These are phyloP conservation scores for Coffea canephora DNA, from an alignment of 257 asterid species.

Conservation along the genomic window DNA sequence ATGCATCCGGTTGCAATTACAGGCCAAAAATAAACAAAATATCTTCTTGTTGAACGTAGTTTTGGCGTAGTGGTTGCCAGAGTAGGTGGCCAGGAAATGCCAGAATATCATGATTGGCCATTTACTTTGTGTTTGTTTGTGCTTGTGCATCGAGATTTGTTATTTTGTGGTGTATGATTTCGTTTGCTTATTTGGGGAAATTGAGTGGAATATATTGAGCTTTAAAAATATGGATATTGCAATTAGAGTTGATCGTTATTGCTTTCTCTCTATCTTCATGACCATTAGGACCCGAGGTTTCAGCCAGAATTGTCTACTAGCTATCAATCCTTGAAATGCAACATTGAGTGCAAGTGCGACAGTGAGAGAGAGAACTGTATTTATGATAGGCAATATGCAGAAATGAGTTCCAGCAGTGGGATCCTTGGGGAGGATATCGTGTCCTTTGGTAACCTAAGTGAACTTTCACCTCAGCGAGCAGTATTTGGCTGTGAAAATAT, in stretches of 20 bases:
- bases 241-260: background rate
- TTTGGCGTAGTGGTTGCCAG: background rate
- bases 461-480: constrained; percentile 84
- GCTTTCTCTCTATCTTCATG: background rate
- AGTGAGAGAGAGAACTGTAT: constrained; percentile 59
- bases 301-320: constrained; percentile 79
- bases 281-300: constrained; percentile 81
- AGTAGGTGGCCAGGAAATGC: no score
- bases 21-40: background rate
- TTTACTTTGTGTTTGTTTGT: background rate
- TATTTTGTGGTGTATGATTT: background rate
- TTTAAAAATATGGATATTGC: background rate
- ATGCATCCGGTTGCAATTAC: background rate
- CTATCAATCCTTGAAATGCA: constrained; percentile 82
- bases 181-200: background rate
- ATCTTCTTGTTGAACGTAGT: background rate
- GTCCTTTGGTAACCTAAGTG: constrained; percentile 91
- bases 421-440: constrained; percentile 84
- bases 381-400: constrained; percentile 95
- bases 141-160: no score
- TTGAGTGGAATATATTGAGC: background rate
- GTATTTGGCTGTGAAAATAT: constrained; percentile 90
- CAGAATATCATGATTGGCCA: background rate
- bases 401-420: constrained; percentile 99
- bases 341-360: constrained; percentile 83